Base-by-base conservation (phyloP, 2,329 filamentous ascomycete genomes). In the Tolypocladium nubicola region DNA sequence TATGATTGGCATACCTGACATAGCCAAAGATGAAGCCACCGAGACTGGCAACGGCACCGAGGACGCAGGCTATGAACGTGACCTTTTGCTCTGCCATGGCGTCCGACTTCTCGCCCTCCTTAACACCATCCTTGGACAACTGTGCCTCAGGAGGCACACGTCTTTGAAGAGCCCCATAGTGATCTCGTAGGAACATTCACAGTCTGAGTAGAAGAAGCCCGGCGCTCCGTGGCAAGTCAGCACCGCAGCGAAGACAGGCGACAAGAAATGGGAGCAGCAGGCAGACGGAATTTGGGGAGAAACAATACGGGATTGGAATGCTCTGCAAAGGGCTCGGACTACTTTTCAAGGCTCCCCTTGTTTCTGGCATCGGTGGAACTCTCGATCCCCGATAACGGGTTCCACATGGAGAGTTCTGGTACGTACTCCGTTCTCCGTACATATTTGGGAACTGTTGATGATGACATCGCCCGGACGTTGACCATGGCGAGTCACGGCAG, bases 1-100 rank as follows among this genome's bases (percentile, higher is more conserved):
- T 3, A 8, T 14, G 4, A 19, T 21, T 23, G 35, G 62, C 72
- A 43, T 72, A 81, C 79, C 78, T 76, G 66, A 78, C 71, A 70
- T 82, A 81, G 8, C 81, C 81, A 60, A 83, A 83, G 65, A 83
- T 79, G 71, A 83, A 77, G 55, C 81, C 76, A 62, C 80, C 79
- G 56, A 82, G 75, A 60, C 77, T 81, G 59, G 79, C 79, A 41
- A 81, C 74, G 4, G 72, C 63, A 38, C 79, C 80, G 38, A 83
- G 71, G 57, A 79, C 71, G 62, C 74, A 67, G n/a, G 79, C 76
- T 11, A 75, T 58, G 40, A 72, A 58, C 40, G 75, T 78, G 41
- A 75, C 56, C 33, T 54, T 38, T 41, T 54, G 26, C 30, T 53
- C 2, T 33, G 33, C 13, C 52, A 38, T 1, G 10, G 3, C 8